Conservation (phyloP, 768 basidiomycete genomes). For the Serendipita indica region DNA sequence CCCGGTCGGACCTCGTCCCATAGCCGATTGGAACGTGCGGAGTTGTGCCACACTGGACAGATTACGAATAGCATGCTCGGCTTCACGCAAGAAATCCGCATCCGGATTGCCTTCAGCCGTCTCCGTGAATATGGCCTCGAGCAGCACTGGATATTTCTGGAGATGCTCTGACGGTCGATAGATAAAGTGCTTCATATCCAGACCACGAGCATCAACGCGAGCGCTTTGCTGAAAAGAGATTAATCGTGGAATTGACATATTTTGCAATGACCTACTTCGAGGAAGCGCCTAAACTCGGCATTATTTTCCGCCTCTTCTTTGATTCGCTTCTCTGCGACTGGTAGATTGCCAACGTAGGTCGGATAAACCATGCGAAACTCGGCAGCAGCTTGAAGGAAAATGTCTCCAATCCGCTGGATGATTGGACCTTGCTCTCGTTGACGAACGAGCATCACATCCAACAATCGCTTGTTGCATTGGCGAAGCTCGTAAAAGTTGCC, state of each 20-base stretch:
- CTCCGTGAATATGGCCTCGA: constrained; percentile 76
- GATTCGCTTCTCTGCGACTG: constrained; percentile 70
- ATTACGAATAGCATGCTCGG: constrained; percentile 69
- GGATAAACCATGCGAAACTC: constrained; percentile 32
- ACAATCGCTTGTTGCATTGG: constrained; percentile 23
- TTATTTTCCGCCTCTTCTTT: constrained; percentile 78
- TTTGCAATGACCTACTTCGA: constrained; percentile 45
- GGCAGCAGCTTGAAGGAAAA: constrained; percentile 42
- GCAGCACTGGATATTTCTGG: constrained; percentile 67
- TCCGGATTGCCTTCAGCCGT: constrained; percentile 73
- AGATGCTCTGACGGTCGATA: constrained; percentile 68
- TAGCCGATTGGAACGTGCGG: constrained; percentile 79
- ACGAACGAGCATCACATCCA: constrained; percentile 26
- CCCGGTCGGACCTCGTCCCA: constrained; percentile 62
- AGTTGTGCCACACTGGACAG: constrained; percentile 70
- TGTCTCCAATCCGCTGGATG: constrained; percentile 28
- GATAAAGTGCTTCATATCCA: constrained; percentile 66
- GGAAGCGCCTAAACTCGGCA: constrained; percentile 63
- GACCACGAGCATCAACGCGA: constrained; percentile 37
- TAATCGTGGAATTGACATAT: constrained; percentile 12
- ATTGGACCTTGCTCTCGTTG: constrained; percentile 27
- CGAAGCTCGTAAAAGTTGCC: constrained; percentile 28
- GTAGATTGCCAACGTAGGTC: constrained; percentile 54
- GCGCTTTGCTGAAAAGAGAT: constrained; percentile 31
- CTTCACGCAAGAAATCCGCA: constrained; percentile 65